Conservation (phyloP, 2,329 filamentous ascomycete genomes). For the Trichoderma endophyticum region DNA sequence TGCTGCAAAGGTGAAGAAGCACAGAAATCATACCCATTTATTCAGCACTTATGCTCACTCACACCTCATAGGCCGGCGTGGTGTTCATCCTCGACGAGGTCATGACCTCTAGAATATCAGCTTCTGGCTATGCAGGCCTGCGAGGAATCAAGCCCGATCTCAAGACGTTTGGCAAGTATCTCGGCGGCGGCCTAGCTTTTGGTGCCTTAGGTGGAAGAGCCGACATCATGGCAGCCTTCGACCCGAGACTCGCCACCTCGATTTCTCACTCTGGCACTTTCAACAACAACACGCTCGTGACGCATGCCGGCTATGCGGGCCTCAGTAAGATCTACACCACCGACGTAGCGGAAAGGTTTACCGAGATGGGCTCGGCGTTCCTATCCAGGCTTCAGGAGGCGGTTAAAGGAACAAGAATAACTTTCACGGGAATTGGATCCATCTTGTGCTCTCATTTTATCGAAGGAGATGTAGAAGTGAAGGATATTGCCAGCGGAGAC, state of each 20-base stretch:
- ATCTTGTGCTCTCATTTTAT: slow-evolving; percentile 39
- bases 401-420: slow-evolving; percentile 36
- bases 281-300: slow-evolving; percentile 63
- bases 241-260: slow-evolving; percentile 41
- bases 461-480: slow-evolving; percentile 22
- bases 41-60: background rate
- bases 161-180: slow-evolving; percentile 63
- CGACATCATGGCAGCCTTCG: slow-evolving; percentile 58
- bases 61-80: slow-evolving; percentile 40
- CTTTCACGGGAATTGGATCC: slow-evolving; percentile 38
- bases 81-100: slow-evolving; percentile 70
- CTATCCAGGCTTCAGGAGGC: slow-evolving; percentile 30
- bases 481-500: slow-evolving; percentile 28
- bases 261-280: slow-evolving; percentile 62
- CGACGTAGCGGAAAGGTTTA: slow-evolving; percentile 32
- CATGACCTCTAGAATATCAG: slow-evolving; percentile 59
- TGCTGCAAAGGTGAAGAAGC: slow-evolving; percentile 36
- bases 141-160: slow-evolving; percentile 54
- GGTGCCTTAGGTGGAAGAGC: slow-evolving; percentile 62
- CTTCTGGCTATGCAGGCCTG: slow-evolving; percentile 46
- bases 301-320: slow-evolving; percentile 50
- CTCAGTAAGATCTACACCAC: slow-evolving; percentile 36
- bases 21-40: background rate
- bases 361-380: slow-evolving; percentile 31
- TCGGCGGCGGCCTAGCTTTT: slow-evolving; percentile 64